Percentiles rank a stretch among this genome's conserved stretches.
These are phyloP conservation scores for Fusarium burgessii DNA, from an alignment of 2,329 filamentous ascomycete genomes.

Conservation along the genomic window DNA sequence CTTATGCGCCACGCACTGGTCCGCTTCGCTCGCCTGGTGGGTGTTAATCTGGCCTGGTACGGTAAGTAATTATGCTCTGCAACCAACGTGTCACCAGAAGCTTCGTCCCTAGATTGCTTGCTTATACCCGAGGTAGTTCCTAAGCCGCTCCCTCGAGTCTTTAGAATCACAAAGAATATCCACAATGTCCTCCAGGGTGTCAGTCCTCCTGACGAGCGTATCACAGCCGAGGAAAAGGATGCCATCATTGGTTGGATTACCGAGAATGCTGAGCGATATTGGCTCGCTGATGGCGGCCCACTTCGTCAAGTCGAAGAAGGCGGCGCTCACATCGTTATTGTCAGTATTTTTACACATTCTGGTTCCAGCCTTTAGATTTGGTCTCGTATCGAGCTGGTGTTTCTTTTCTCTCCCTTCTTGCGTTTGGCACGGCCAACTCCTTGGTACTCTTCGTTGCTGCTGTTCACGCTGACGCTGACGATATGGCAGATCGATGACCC, in stretches of 20 bases:
- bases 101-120: no score
- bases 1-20: slow-evolving; percentile 84
- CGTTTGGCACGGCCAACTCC: no score
- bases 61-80: no score
- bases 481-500: slow-evolving; percentile 78
- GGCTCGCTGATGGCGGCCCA: slow-evolving; percentile 76
- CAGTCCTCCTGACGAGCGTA: slow-evolving; percentile 69
- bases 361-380: no score
- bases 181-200: slow-evolving; percentile 91
- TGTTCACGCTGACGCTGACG: not conserved
- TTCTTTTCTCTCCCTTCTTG: no score
- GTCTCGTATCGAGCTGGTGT: no score
- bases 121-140: no score
- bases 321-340: slow-evolving; percentile 79
- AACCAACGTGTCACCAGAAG: no score
- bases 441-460: no score
- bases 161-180: slow-evolving; percentile 86
- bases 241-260: slow-evolving; percentile 77
- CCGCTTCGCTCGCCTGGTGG: slow-evolving; percentile 74
- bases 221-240: slow-evolving; percentile 70
- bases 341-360: slow-evolving; percentile 54
- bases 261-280: slow-evolving; percentile 79
- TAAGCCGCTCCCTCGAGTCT: slow-evolving; percentile 82
- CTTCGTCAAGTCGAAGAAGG: slow-evolving; percentile 73
- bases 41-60: slow-evolving; percentile 79